Base-by-base conservation (phyloP, 1,139 yeast genomes). In the Nadsonia commutata region DNA sequence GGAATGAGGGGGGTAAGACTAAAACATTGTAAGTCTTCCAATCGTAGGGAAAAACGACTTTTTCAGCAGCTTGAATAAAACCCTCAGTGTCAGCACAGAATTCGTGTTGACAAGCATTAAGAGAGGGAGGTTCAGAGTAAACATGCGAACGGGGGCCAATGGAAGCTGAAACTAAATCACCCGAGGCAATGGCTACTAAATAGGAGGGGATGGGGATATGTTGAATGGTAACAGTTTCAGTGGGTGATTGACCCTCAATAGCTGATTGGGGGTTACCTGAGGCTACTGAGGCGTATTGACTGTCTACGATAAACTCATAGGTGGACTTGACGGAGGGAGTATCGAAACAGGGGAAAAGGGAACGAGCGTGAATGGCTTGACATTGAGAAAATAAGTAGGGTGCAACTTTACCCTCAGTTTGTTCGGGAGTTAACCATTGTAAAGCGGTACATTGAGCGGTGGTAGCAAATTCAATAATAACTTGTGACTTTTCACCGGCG, bases 111-210 rank as follows among this genome's bases (percentile, higher is more conserved):
- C 94, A 80, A 31, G 73, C 77, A 37, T 74, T 66, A 41, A 86
- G 67, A 46, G 77, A 70, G 40, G 70, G 65, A 8, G 94, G 94
- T 62, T 85, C 95, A 23, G 83, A 71, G 64, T 76, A 85, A 20
- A 86, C 86, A 40, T 73, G 72, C 1, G 95, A 84, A 55, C 96
- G 74, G 42, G 95, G 95, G 2, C 96, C 96, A 51, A 84, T 81
- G 23, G 72, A 60, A 5, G 81, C 80, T 43, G 71, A 70, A 9
- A 66, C 70, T 41, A 86, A 66, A 56, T 83, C 85, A 47, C 96
- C 96, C 17, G 88, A 74, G 0, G 94, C 95, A 50, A 86, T 72
- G 8, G 95, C 88, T 43, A 84, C 76, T 47, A 86, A 68, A 55
- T 86, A 86, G 0, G 86, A 72, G 3, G 95, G 95, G 48, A 86